Evolutionary conservation across 805 yeast species (phyloP), one percentile per base, ranked within the genome.

Genomic region (Metschnikowia cubensis): DNA sequence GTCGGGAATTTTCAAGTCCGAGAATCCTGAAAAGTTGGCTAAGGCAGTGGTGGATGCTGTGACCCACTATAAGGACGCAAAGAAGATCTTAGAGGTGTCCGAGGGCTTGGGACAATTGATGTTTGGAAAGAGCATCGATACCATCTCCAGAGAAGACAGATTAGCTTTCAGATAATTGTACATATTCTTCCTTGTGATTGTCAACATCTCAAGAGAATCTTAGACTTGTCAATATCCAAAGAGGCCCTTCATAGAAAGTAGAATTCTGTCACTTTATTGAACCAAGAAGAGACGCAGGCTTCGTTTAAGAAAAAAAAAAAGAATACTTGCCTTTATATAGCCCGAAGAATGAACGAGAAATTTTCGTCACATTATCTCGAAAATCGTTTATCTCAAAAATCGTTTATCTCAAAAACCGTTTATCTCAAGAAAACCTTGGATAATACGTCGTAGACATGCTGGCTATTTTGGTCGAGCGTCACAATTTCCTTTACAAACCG

Each of bases 21-120:
- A 77, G 52, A 78, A 85, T 69, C 92, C 94, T 2, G 88, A 76
- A 60, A 77, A 78, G 63, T 75, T 86, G 58, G 94, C 94, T 36
- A 75, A 69, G 55, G 89, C 92, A n/a, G 83, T 86, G 64, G 94
- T 86, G 41, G 81, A 84, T 64, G 89, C 91, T 13, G 89, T 86
- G 31, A 84, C 89, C 39, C 80, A 84, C 62, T 87, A 70, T 73
- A 69, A 82, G 51, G 85, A 84, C 58, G 80, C 89, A 21, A 61
- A 63, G 57, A 74, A 77, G 58, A 67, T 86, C 25, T 76, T 86
- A 63, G 84, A 84, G 62, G 81, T 74, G 54, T 83, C 89, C 42
- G 82, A 84, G 35, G 85, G 82, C 58, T 74, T 86, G 55, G 94
- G 94, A 44, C 83, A 84, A 55, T 78, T 84, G 65, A 86, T 86